phyloP scores from a whole-genome alignment of 2,329 filamentous ascomycete species.

The Fusarium oligoseptatum region DNA sequence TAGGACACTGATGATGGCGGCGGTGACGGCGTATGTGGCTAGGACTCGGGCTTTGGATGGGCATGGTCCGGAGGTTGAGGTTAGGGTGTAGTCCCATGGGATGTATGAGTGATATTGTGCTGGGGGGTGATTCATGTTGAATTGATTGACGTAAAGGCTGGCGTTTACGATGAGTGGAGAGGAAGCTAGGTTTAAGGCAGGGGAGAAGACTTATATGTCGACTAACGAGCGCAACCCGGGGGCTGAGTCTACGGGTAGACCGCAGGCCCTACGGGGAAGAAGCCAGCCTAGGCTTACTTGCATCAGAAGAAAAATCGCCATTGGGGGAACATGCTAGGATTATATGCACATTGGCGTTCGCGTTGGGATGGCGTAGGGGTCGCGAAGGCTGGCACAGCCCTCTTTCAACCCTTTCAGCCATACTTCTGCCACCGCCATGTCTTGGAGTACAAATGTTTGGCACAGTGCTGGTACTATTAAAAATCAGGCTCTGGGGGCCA shows the following conservation, averaged over 20 bases:
- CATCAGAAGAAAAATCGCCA: background rate
- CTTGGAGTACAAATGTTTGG: background rate
- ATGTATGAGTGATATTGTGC: background rate
- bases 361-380: background rate
- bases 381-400: background rate
- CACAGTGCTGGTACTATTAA: background rate
- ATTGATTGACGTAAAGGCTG: no score
- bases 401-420: background rate
- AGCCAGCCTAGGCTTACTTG: background rate
- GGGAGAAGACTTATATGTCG: no score
- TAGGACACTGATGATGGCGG: background rate
- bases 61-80: background rate
- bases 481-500: background rate
- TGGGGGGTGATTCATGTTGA: background rate
- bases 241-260: background rate
- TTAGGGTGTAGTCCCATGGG: background rate
- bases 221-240: no score
- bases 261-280: background rate
- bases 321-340: background rate
- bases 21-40: background rate
- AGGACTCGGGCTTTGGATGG: background rate
- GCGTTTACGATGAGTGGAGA: no score
- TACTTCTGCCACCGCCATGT: background rate
- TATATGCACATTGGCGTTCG: background rate
- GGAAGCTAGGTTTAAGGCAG: no score